Evolutionary conservation across 768 basidiomycete species (phyloP), one percentile per base, ranked within the genome.

Genomic region (Termitomyces sp.): DNA sequence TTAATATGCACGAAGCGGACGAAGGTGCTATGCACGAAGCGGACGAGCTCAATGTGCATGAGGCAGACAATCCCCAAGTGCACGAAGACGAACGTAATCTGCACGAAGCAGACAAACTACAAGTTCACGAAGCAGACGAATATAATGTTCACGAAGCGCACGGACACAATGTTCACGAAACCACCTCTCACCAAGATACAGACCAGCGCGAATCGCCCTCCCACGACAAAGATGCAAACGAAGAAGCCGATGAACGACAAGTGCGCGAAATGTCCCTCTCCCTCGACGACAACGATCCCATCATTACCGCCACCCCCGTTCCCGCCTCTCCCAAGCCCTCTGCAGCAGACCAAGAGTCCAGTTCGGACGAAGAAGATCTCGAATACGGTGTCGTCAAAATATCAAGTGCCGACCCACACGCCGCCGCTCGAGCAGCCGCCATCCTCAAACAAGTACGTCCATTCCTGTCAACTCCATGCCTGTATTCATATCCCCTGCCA

Each of bases 391-490:
- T 96, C 5, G 86, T 97, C 64, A 89, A 91, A 75, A 91, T 96
- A 63, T 87, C 87, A 2, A 93, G 91, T 61, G 83, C 85, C 25
- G 91, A 96, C 72, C 91, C 95, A 2, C 80, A 82, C 61, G 92
- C 92, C 17, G 95, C 95, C 50, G 95, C 94, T 2, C 78, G 92
- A 52, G 95, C 94, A n/a, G 94, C 92, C 38, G 95, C 95, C 0
- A 95, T 97, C 61, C 78, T 97, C 66, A 94, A 91, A 73, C 83
- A 92, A 80, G 93, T 92, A 53, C n/a, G 85, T 72, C 48, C 58
- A 45, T 49, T 25, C 55, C n/a, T 59, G 29, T 45, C 20, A 43
- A 5, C 36, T 31, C 5, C 40, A 5, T 42, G 15, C 20, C 5
- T 43, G 32, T 17, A 60, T 47, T 56, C 60, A 54, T 56, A 40